Evolutionary conservation across 1,139 yeast genomes (phyloP).

Genomic region (Yamadazyma dendronema): DNA sequence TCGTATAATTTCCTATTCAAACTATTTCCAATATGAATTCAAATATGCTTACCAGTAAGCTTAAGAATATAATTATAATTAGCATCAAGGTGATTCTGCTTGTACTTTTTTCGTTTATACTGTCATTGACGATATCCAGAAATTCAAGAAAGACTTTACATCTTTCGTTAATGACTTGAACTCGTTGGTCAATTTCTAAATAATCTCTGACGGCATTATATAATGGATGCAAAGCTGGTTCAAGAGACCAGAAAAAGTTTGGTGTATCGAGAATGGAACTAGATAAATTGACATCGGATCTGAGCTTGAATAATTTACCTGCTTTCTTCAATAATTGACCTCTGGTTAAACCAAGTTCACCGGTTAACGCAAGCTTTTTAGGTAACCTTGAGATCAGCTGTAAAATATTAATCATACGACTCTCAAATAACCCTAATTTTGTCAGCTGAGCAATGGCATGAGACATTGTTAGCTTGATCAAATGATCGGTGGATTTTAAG

Average conservation of each 20-base stretch:
- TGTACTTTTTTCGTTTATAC: constrained; percentile 90
- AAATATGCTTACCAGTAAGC: constrained; percentile 62
- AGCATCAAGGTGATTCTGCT: constrained; percentile 90
- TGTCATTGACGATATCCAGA: constrained; percentile 88
- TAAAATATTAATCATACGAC: constrained; percentile 81
- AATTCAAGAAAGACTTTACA: constrained; percentile 93
- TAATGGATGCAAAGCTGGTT: constrained; percentile 91
- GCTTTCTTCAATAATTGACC: constrained; percentile 82
- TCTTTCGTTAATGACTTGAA: constrained; percentile 87
- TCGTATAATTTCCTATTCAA: not conserved
- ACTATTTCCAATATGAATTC: constrained; percentile 40
- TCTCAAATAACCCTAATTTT: constrained; percentile 84
- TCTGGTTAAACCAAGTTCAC: constrained; percentile 74
- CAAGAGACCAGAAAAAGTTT: constrained; percentile 93
- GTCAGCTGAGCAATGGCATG: constrained; percentile 98
- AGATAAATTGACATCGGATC: constrained; percentile 91
- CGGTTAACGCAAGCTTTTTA: constrained; percentile 84
- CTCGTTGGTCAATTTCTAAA: constrained; percentile 90
- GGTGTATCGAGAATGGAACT: constrained; percentile 94
- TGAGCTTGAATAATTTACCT: constrained; percentile 80
- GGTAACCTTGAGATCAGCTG: constrained; percentile 87
- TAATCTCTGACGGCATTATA: constrained; percentile 89
- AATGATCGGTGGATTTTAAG: constrained; percentile 83
- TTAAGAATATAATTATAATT: constrained; percentile 74
- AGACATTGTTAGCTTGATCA: constrained; percentile 87